phyloP scores from a whole-genome alignment of 176 grass and related monocot species.

The Lolium rigidum region DNA sequence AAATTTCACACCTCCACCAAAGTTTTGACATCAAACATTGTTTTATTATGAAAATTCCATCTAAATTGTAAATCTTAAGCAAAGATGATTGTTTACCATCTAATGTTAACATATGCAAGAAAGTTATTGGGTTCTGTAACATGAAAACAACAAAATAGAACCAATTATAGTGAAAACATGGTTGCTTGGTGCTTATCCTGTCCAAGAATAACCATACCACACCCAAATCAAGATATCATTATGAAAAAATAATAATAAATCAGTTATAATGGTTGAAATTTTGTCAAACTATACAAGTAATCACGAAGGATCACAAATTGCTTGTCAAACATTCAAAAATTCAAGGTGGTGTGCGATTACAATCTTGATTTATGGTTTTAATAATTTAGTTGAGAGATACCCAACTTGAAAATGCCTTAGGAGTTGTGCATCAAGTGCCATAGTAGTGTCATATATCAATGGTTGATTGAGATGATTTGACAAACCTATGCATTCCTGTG shows the following conservation, averaged over 20 bases:
- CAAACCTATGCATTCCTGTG: neutral
- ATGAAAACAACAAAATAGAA: neutral
- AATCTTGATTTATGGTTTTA: neutral
- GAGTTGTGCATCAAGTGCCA: neutral
- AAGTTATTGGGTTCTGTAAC: neutral
- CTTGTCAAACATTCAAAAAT: slow-evolving; percentile 11
- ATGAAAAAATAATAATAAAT: neutral
- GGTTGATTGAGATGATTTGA: slow-evolving; percentile 1
- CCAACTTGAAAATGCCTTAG: neutral
- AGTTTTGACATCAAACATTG: slow-evolving; percentile 11
- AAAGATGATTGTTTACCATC: neutral
- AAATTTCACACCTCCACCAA: neutral
- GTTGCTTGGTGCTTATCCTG: neutral
- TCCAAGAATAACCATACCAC: neutral
- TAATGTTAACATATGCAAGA: neutral
- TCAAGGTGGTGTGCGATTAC: neutral
- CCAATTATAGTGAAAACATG: neutral
- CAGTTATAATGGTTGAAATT: neutral
- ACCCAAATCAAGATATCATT: neutral
- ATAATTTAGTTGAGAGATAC: neutral
- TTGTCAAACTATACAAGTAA: neutral
- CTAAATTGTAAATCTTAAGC: neutral
- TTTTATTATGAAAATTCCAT: slow-evolving; percentile 21
- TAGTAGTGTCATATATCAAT: neutral
- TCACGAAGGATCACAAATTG: neutral